These are phyloP conservation scores for Nemania sp. DNA, from an alignment of 2,329 filamentous ascomycete genomes.

Conservation along the genomic window DNA sequence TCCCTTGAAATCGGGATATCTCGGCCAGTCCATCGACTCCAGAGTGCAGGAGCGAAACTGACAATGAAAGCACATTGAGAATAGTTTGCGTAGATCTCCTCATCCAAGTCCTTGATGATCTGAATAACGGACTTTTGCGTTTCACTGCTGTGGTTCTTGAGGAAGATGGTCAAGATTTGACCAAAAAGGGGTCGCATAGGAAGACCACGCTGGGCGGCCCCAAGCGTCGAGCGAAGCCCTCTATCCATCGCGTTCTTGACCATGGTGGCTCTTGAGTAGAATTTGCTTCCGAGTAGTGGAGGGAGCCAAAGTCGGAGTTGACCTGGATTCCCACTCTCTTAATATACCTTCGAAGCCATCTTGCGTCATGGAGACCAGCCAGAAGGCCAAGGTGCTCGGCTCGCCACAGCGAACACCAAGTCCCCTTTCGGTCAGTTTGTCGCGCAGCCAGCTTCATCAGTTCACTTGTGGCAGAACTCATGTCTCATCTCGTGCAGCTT, in stretches of 20 bases:
- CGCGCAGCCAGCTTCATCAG: not conserved
- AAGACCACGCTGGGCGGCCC: constrained; percentile 23
- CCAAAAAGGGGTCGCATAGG: constrained; percentile 20
- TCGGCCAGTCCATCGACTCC: constrained; percentile 12
- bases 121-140: constrained; percentile 8
- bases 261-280: not conserved
- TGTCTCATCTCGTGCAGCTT: not conserved
- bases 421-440: not conserved
- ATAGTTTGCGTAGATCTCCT: constrained; percentile 15
- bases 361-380: not conserved
- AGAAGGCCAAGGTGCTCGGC: not conserved
- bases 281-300: not conserved
- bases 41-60: constrained; percentile 22
- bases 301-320: not conserved
- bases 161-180: constrained; percentile 22
- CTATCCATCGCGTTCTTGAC: constrained; percentile 14
- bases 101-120: constrained; percentile 18
- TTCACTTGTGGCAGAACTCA: constrained; percentile 2
- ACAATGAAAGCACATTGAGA: constrained; percentile 15
- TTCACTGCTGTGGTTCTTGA: constrained; percentile 9
- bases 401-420: not conserved
- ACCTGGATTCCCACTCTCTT: not conserved
- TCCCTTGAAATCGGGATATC: constrained; percentile 15
- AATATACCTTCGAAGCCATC: not conserved
- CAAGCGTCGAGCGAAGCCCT: constrained; percentile 8